Evolutionary conservation across 1,139 yeast genomes (phyloP), one percentile per base, ranked within the genome.

Genomic region (Torulaspora pretoriensis): DNA sequence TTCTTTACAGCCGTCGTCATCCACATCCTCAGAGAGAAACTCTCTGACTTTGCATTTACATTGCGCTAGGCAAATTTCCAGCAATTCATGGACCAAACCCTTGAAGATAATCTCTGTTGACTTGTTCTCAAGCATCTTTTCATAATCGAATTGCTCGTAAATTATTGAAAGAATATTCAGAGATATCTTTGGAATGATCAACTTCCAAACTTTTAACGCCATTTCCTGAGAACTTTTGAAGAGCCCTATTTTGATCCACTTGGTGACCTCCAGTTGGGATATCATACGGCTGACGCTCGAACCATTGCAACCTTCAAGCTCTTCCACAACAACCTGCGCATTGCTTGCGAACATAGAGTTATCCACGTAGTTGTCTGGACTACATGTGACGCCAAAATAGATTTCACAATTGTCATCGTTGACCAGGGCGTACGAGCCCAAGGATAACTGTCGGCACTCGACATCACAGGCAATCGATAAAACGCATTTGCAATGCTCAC

Each of bases 151-250:
- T 42, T 59, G 57, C 42, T 60, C 64, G 44, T 56, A 60, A 4
- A 60, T 59, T 10, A 61, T 59, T 2, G 62, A 56, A 4, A 61
- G 46, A 9, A 60, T 51, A 38, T 60, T 57, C 28, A 61, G 50
- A 1, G 63, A 56, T 9, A 61, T 52, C 36, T 55, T 58, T 10
- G 63, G 63, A 12, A 60, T 57, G 17, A 60, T 43, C 26, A 45
- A 42, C 32, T 55, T 54, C 66, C 66, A 61, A 8, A 60, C 38
- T 44, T 46, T 52, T 4, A 53, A 38, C 3, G 64, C 57, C 58
- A 60, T 56, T 22, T 53, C 48, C 29, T 39, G 49, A 9, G 53
- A 25, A 19, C 46, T 35, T 17, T 35, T 41, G n/a, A 47, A 31
- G 36, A 35, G 47, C 22, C 48, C 46, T 10, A 56, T 45, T 24